phyloP scores from a whole-genome alignment of 202 grass and related monocot species.

The Cymbopogon flexuosus region DNA sequence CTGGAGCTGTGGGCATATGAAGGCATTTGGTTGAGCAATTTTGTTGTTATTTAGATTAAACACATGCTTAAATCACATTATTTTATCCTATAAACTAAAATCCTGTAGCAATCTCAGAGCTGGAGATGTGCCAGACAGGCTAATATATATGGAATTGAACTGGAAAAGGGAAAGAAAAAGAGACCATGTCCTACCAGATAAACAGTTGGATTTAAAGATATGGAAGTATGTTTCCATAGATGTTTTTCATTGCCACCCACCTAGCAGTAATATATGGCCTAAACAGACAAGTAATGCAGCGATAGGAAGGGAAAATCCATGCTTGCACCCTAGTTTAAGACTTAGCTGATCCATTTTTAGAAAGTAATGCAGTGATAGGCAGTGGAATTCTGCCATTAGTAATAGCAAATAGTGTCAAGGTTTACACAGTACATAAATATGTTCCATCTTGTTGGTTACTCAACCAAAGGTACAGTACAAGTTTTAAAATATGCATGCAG shows the following conservation, averaged over 20 bases:
- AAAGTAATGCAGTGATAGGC: too few relatives aligned
- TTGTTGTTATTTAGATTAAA: background rate
- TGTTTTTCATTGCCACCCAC: background rate
- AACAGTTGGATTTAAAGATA: conserved; percentile 6
- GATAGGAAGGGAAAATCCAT: background rate
- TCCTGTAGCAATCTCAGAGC: background rate
- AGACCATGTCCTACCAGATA: background rate
- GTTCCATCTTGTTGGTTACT: background rate
- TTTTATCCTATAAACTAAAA: background rate
- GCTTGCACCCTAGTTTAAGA: background rate
- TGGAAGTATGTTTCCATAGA: background rate
- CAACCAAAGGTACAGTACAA: background rate
- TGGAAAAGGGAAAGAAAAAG: background rate
- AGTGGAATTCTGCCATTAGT: too few relatives aligned
- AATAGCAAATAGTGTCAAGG: background rate
- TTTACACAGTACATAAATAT: conserved; percentile 1
- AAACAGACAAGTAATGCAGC: background rate
- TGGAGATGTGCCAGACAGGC: background rate
- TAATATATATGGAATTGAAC: background rate
- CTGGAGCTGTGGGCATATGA: background rate
- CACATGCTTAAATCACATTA: background rate
- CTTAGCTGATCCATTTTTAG: background rate
- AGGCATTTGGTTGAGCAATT: background rate
- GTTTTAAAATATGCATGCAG: background rate
- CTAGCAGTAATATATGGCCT: background rate